These are phyloP conservation scores for Apiospora koreana DNA, from an alignment of 2,329 filamentous ascomycete genomes.

Conservation along the genomic window DNA sequence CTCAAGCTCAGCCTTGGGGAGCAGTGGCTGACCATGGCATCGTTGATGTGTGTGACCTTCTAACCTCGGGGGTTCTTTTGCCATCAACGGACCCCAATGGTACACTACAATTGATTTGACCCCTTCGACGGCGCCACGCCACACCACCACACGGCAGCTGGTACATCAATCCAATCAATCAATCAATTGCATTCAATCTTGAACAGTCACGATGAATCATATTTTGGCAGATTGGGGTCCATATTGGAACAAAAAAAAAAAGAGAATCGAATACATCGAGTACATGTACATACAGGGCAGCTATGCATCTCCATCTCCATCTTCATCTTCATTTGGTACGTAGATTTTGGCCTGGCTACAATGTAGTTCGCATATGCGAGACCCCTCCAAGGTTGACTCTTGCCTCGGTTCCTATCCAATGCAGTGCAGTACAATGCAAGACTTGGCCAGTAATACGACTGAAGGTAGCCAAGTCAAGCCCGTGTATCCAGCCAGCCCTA, in stretches of 20 bases:
- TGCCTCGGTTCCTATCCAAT: not conserved
- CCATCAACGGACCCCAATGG: not conserved
- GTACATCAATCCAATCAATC: not conserved
- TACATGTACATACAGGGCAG: no score
- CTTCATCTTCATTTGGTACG: no score
- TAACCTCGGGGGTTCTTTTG: not conserved
- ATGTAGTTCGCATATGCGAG: not conserved
- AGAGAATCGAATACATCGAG: no score
- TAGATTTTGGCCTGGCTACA: not conserved
- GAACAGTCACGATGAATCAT: not conserved
- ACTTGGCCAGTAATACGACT: not conserved
- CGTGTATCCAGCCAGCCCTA: not conserved
- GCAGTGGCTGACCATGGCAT: not conserved
- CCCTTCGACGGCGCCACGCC: not conserved
- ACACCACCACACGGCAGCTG: no score
- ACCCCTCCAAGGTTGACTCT: not conserved
- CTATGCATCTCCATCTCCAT: no score
- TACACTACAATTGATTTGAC: not conserved
- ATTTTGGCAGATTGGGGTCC: not conserved
- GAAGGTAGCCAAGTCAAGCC: not conserved
- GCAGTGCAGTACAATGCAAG: not conserved
- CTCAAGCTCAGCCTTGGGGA: not conserved
- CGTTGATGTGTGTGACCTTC: not conserved
- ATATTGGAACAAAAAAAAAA: not conserved
- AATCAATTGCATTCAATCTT: no score